Evolutionary conservation across 345 rosid genomes (phyloP).

Genomic region (Murraya koenigii): DNA sequence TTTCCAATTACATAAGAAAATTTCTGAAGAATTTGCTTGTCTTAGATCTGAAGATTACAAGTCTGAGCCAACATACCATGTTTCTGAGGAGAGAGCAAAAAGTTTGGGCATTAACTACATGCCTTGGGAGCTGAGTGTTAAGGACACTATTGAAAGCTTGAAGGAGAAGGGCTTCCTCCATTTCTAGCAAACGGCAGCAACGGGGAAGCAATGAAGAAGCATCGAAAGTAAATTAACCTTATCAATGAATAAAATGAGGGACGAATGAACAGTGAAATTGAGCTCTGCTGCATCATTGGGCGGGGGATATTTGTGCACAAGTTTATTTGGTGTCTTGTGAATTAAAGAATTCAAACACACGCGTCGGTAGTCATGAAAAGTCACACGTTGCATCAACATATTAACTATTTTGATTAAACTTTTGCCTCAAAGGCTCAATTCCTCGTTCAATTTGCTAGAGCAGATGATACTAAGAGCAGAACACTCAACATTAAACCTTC

Average conservation of each 20-base stretch:
- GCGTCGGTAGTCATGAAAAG: too few species aligned
- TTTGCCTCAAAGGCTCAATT: too few species aligned
- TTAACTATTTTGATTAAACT: too few species aligned
- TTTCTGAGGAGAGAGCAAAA: conserved; percentile 70
- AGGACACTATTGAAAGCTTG: conserved; percentile 83
- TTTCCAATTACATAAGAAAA: conserved; percentile 25
- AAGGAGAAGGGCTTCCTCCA: conserved; percentile 72
- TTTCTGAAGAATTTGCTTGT: not conserved
- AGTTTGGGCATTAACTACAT: conserved; percentile 70
- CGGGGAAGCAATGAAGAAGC: not conserved
- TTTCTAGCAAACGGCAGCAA: conserved; percentile 2
- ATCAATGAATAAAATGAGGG: not conserved
- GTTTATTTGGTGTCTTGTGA: too few species aligned
- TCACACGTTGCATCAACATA: too few species aligned
- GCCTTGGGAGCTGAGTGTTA: conserved; percentile 66
- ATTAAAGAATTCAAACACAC: too few species aligned
- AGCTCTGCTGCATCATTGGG: not conserved
- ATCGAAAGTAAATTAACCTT: not conserved
- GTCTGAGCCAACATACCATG: conserved; percentile 62
- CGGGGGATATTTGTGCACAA: too few species aligned
- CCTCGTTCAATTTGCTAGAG: too few species aligned
- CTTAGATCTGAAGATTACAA: conserved; percentile 71
- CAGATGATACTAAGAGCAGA: too few species aligned
- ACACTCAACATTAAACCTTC: not conserved
- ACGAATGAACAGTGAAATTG: not conserved